A percentile compares a stretch with the other conserved stretches of the same genome.
phyloP scores from a whole-genome alignment of 179 eudicot genomes.

The Vitellaria paradoxa region DNA sequence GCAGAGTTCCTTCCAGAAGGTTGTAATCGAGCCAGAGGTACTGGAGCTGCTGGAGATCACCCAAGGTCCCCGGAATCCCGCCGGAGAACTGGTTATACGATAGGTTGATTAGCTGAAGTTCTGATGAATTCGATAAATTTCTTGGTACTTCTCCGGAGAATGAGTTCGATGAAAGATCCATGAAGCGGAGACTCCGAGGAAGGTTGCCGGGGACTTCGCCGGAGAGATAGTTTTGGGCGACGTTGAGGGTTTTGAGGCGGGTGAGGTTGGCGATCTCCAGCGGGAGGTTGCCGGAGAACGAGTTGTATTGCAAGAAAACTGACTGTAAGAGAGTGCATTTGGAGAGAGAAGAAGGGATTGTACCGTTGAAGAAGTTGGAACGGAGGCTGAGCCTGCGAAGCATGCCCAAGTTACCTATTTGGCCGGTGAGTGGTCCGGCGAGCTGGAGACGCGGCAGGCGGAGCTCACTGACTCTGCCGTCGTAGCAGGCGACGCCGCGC shows the following conservation, averaged over 20 bases:
- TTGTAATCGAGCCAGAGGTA: slow-evolving; percentile 65
- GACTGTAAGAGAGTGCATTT: slow-evolving; percentile 43
- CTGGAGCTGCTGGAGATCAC: slow-evolving; percentile 42
- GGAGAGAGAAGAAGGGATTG: slow-evolving; percentile 36
- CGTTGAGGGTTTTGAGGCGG: slow-evolving; percentile 37
- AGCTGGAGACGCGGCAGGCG: slow-evolving; percentile 57
- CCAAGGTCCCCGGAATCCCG: slow-evolving; percentile 55
- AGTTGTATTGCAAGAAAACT: slow-evolving; percentile 57
- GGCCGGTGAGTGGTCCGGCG: slow-evolving; percentile 34
- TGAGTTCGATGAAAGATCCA: slow-evolving; percentile 50
- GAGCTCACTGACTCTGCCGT: slow-evolving; percentile 38
- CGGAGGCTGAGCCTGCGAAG: slow-evolving; percentile 58
- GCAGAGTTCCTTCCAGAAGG: slow-evolving; percentile 50
- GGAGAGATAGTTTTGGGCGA: slow-evolving; percentile 50
- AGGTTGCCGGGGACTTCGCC: slow-evolving; percentile 32
- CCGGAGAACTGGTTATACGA: slow-evolving; percentile 56
- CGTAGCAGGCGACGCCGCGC: slow-evolving; percentile 49
- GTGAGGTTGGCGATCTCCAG: slow-evolving; percentile 28
- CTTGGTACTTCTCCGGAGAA: slow-evolving; percentile 41
- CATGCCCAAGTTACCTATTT: slow-evolving; percentile 34
- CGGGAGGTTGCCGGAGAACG: slow-evolving; percentile 48
- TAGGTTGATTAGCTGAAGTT: slow-evolving; percentile 40
- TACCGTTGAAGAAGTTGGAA: slow-evolving; percentile 52
- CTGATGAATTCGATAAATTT: slow-evolving; percentile 28
- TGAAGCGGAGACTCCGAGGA: slow-evolving; percentile 31